phyloP scores from a whole-genome alignment of 1,284 basidiomycete species.

The Fomitopsis betulina region DNA sequence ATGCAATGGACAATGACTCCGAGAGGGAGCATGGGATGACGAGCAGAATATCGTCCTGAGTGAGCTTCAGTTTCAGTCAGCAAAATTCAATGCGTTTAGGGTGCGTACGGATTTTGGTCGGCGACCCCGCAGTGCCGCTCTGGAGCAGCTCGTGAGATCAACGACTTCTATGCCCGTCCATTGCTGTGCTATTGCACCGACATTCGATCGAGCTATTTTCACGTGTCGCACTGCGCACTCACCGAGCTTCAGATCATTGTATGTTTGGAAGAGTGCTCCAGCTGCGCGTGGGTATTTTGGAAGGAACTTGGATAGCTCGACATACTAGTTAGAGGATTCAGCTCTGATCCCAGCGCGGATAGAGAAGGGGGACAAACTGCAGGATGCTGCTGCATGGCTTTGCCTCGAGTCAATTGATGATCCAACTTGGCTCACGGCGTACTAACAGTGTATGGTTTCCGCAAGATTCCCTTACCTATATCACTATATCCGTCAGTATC shows the following conservation, averaged over 20 bases:
- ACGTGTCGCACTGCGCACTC: background rate
- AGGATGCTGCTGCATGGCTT: slow-evolving; percentile 18
- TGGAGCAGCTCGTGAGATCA: slow-evolving; percentile 49
- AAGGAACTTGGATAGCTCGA: slow-evolving; percentile 20
- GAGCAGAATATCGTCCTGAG: slow-evolving; percentile 35
- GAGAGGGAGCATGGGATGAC: slow-evolving; percentile 67
- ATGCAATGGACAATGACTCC: slow-evolving; percentile 56
- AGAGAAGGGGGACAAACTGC: slow-evolving; percentile 10
- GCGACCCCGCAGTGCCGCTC: slow-evolving; percentile 58
- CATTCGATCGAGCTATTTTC: background rate
- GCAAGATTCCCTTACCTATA: too few species aligned
- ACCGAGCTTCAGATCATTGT: slow-evolving; percentile 32
- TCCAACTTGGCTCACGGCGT: too few species aligned
- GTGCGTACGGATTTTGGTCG: slow-evolving; percentile 49
- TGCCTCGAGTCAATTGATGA: too few species aligned
- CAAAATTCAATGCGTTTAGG: background rate
- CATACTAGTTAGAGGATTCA: slow-evolving; percentile 14
- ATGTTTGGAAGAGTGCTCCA: slow-evolving; percentile 31
- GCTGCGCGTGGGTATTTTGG: slow-evolving; percentile 27
- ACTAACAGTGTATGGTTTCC: too few species aligned
- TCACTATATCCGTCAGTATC: too few species aligned
- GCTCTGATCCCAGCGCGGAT: background rate
- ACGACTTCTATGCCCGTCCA: slow-evolving; percentile 62
- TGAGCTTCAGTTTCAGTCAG: background rate
- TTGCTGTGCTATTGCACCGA: slow-evolving; percentile 48